A percentile compares a stretch with the other conserved stretches of the same genome.
These are phyloP conservation scores for Pythium dissotocum DNA, from an alignment of 352 stramenopile species.

Conservation along the genomic window DNA sequence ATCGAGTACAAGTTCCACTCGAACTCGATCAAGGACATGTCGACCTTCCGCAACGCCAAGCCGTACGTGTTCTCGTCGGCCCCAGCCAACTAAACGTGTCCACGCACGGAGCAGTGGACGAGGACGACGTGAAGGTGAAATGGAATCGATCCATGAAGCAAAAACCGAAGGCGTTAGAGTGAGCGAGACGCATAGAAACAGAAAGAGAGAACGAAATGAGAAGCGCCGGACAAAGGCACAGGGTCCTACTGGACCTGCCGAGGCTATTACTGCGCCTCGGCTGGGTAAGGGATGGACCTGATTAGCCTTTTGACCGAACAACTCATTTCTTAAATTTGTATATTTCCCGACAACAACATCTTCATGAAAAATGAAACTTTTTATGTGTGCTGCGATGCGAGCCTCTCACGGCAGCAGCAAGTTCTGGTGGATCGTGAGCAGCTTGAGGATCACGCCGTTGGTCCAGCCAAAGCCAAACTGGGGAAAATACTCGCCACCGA, in stretches of 20 bases:
- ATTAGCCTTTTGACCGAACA: not conserved
- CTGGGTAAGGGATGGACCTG: not conserved
- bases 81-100: slow-evolving; percentile 44
- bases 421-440: slow-evolving; percentile 78
- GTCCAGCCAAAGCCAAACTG: slow-evolving; percentile 90
- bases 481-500: slow-evolving; percentile 86
- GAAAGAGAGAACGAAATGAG: slow-evolving; percentile 4
- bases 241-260: not conserved
- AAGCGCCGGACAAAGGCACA: not conserved
- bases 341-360: slow-evolving; percentile 12
- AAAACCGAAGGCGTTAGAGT: not conserved
- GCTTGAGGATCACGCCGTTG: slow-evolving; percentile 87
- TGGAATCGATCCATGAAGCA: not conserved
- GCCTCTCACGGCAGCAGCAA: slow-evolving; percentile 38
- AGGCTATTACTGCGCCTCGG: not conserved
- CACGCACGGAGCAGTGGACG: not conserved
- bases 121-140: not conserved
- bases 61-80: slow-evolving; percentile 88
- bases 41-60: slow-evolving; percentile 93
- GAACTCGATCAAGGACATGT: slow-evolving; percentile 93
- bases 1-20: slow-evolving; percentile 96
- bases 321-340: slow-evolving; percentile 14
- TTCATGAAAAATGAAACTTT: slow-evolving; percentile 5
- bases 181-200: not conserved
- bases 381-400: not conserved